Conservation (phyloP, 805 yeast species). For the Nakazawaea sp. region DNA sequence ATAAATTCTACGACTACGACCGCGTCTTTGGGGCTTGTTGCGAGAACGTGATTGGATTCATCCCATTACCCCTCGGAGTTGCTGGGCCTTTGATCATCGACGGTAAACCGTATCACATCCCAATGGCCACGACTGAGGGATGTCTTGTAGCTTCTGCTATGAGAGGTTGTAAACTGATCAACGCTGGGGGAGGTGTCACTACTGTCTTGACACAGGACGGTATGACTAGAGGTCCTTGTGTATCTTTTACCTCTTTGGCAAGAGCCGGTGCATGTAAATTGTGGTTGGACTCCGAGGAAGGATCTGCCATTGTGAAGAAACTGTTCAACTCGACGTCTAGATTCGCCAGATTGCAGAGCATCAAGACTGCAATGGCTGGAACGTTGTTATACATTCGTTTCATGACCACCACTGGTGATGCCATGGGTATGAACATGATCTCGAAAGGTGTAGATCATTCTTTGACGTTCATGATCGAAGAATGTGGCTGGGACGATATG, state of each 20-base stretch:
- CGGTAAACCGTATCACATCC: constrained; percentile 82
- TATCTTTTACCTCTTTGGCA: constrained; percentile 69
- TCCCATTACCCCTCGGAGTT: constrained; percentile 96
- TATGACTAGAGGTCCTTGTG: constrained; percentile 99
- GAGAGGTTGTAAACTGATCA: constrained; percentile 98
- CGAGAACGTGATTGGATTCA: constrained; percentile 94
- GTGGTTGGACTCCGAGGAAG: constrained; percentile 95
- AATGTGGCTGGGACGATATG: constrained; percentile 94
- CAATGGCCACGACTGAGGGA: constrained; percentile 99
- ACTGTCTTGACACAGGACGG: constrained; percentile 94
- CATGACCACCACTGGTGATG: constrained; percentile 99
- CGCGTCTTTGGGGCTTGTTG: constrained; percentile 98
- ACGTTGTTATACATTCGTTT: constrained; percentile 82
- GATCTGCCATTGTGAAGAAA: constrained; percentile 70
- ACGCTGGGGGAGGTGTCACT: constrained; percentile 92
- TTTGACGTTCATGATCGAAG: constrained; percentile 76
- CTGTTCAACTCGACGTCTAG: constrained; percentile 96
- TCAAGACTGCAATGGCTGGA: constrained; percentile 94
- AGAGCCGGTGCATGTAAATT: constrained; percentile 93
- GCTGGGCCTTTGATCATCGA: constrained; percentile 96
- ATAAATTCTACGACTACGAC: constrained; percentile 79
- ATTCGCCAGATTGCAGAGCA: constrained; percentile 88
- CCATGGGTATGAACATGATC: constrained; percentile 99
- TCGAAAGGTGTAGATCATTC: constrained; percentile 95
- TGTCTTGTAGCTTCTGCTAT: constrained; percentile 96